phyloP scores from a whole-genome alignment of 73 alveolate genomes.

The Effrenium voratum region DNA sequence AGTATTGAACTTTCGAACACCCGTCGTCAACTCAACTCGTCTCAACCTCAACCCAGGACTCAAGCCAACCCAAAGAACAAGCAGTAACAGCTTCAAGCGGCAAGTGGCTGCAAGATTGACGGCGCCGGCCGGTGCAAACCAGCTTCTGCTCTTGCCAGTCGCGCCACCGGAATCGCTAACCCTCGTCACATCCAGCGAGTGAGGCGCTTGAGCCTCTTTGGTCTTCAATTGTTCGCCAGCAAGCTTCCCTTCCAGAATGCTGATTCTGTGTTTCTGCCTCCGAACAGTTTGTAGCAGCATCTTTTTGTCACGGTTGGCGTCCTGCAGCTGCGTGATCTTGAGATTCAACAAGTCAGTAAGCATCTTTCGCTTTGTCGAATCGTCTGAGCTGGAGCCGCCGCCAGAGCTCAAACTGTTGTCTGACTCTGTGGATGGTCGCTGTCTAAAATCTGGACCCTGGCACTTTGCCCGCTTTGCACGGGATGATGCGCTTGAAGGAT shows the following conservation, averaged over 20 bases:
- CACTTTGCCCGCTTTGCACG: too few species aligned
- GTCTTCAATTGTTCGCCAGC: background rate
- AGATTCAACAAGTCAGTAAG: background rate
- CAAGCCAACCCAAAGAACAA: too few species aligned
- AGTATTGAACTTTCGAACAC: too few species aligned
- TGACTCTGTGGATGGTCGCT: background rate
- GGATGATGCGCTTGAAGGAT: background rate
- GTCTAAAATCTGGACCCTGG: too few species aligned
- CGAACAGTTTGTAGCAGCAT: background rate
- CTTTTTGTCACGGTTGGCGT: background rate
- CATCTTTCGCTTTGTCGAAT: background rate
- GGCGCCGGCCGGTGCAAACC: conserved; percentile 25
- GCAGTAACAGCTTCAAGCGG: too few species aligned
- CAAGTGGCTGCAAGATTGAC: conserved; percentile 15
- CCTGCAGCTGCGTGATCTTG: background rate
- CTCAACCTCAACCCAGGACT: too few species aligned
- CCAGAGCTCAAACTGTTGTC: background rate
- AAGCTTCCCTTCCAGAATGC: background rate
- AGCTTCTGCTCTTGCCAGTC: background rate
- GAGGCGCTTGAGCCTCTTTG: background rate
- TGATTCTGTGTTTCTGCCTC: background rate
- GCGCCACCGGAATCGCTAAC: background rate
- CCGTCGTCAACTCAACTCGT: too few species aligned
- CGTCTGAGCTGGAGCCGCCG: background rate
- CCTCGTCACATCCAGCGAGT: background rate